Evolutionary conservation across 2,329 filamentous ascomycete species (phyloP).

Genomic region (Paraphoma chrysanthemicola): DNA sequence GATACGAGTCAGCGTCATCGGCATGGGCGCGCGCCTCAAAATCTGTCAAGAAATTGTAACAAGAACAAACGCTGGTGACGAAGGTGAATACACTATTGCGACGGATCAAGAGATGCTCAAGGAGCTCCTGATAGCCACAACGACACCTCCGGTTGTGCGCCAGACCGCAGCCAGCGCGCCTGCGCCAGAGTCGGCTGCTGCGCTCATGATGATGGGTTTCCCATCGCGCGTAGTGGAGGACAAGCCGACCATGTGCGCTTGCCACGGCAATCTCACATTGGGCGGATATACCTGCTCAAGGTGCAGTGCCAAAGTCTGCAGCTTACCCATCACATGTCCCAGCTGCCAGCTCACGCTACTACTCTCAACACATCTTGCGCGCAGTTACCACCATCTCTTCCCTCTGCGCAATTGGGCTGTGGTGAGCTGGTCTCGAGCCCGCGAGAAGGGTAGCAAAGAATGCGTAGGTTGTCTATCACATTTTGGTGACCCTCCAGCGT

Average conservation of each 20-base stretch:
- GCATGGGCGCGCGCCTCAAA: constrained; percentile 87
- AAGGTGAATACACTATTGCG: constrained; percentile 79
- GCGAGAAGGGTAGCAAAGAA: constrained; percentile 52
- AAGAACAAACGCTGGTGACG: constrained; percentile 85
- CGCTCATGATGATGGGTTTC: constrained; percentile 96
- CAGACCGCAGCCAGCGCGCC: constrained; percentile 54
- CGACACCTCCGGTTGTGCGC: constrained; percentile 85
- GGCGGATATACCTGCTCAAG: constrained; percentile 92
- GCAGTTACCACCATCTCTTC: constrained; percentile 50
- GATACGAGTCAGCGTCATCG: constrained; percentile 87
- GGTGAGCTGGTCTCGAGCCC: constrained; percentile 80
- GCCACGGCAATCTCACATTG: constrained; percentile 80
- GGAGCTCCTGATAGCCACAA: constrained; percentile 86
- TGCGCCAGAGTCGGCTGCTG: constrained; percentile 52
- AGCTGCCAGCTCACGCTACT: constrained; percentile 91
- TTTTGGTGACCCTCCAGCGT: constrained; percentile 64
- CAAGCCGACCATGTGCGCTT: constrained; percentile 81
- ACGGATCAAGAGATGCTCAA: constrained; percentile 87
- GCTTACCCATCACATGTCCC: constrained; percentile 87
- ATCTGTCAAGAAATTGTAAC: constrained; percentile 89
- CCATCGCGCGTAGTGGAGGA: constrained; percentile 82
- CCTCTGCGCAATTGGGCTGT: constrained; percentile 83
- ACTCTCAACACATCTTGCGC: constrained; percentile 71
- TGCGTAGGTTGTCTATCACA: constrained; percentile 80
- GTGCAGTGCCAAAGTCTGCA: constrained; percentile 88